These are phyloP conservation scores for Cercospora zeae-maydis DNA, from an alignment of 2,329 filamentous ascomycete species.

Conservation along the genomic window DNA sequence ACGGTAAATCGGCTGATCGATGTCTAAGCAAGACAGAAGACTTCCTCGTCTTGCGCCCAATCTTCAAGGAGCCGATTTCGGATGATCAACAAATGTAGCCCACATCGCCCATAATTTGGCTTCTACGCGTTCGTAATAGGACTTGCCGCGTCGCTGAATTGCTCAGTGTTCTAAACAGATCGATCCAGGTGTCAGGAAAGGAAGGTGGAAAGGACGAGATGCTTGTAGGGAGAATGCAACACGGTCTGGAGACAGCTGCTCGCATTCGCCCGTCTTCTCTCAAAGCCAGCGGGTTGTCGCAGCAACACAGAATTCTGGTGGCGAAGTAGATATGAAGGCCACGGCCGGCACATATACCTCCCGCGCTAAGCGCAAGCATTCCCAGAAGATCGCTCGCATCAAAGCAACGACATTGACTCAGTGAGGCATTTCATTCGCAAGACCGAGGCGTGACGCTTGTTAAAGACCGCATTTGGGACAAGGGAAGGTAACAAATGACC, in stretches of 20 bases:
- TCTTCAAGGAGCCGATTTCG: no score
- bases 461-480: slow-evolving; percentile 4
- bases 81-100: no score
- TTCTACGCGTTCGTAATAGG: background rate
- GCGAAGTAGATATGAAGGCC: background rate
- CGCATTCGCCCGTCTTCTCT: background rate
- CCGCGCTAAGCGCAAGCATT: slow-evolving; percentile 2
- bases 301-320: background rate
- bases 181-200: background rate
- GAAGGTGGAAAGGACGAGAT: background rate
- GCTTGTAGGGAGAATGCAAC: background rate
- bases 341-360: background rate
- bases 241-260: background rate
- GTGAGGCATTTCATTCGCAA: background rate
- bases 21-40: no score
- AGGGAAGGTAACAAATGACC: slow-evolving; percentile 5
- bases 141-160: background rate
- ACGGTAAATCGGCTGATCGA: no score
- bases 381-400: background rate
- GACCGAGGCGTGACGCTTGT: slow-evolving; percentile 2
- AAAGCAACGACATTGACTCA: background rate
- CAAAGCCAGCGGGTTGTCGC: background rate
- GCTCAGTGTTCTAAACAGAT: background rate
- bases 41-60: no score
- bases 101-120: no score